A percentile compares a stretch with the other conserved stretches of the same genome.
These are phyloP conservation scores for Penicillium salamii DNA, from an alignment of 495 filamentous ascomycete species.

Conservation along the genomic window DNA sequence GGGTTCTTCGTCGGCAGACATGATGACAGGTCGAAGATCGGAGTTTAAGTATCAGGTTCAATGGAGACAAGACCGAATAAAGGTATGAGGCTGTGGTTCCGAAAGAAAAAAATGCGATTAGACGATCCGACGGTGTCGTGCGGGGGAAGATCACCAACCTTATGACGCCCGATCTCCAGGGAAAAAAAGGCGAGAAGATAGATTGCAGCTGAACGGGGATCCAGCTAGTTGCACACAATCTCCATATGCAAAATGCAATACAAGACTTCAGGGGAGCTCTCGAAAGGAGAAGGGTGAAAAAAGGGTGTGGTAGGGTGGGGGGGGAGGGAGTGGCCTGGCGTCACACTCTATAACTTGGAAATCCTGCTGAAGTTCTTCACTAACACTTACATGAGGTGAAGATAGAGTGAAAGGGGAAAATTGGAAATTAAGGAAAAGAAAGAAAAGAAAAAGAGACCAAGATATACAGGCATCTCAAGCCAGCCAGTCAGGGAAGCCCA, in stretches of 20 bases:
- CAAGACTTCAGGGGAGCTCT: background rate
- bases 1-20: slow-evolving; percentile 36
- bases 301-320: slow-evolving; percentile 4
- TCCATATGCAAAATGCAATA: background rate
- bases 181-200: no score
- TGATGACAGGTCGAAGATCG: slow-evolving; percentile 12
- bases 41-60: background rate
- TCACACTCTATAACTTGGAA: slow-evolving; percentile 17
- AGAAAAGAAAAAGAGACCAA: background rate
- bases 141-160: slow-evolving; percentile 11
- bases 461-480: slow-evolving; percentile 1
- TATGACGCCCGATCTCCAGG: background rate
- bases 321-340: slow-evolving; percentile 4
- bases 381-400: slow-evolving; percentile 20
- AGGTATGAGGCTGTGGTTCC: background rate
- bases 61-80: background rate
- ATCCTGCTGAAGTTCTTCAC: slow-evolving; percentile 20
- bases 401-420: slow-evolving; percentile 4
- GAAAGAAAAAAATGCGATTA: slow-evolving; percentile 3
- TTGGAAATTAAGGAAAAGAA: background rate
- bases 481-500: slow-evolving; percentile 1
- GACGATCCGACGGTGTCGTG: slow-evolving; percentile 1
- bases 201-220: no score
- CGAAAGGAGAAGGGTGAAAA: background rate
- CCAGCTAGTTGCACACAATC: background rate